Evolutionary conservation across 257 asterid species (phyloP).

Genomic region (Gardenia jasminoides): DNA sequence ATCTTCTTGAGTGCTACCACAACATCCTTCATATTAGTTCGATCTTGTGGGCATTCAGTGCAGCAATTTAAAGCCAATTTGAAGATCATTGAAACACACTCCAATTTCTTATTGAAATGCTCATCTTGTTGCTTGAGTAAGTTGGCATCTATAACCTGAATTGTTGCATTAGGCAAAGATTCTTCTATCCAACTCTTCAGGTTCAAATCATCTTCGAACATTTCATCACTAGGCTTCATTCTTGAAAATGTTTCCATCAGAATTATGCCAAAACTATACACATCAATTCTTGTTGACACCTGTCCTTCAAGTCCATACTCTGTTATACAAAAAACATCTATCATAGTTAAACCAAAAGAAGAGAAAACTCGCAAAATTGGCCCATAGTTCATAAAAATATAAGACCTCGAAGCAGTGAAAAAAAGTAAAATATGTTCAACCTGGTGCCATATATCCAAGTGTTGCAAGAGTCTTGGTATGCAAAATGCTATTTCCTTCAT

Average conservation of each 20-base stretch:
- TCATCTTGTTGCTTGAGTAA: background rate
- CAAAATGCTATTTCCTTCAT: background rate
- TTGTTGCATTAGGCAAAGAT: background rate
- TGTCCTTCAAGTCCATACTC: conserved; percentile 2
- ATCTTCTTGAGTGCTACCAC: conserved; percentile 28
- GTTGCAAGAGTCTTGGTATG: conserved; percentile 14
- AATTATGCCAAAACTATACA: conserved; percentile 8
- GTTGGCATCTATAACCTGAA: background rate
- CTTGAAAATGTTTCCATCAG: conserved; percentile 3
- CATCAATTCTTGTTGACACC: background rate
- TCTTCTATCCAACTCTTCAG: background rate
- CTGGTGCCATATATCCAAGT: conserved; percentile 15
- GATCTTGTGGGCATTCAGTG: conserved; percentile 21
- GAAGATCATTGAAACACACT: conserved; percentile 24
- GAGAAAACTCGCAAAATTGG: no score
- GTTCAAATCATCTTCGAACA: background rate
- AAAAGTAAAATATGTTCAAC: background rate
- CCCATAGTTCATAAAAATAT: no score
- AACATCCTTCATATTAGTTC: conserved; percentile 30
- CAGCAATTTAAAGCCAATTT: conserved; percentile 38
- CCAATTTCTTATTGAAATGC: background rate
- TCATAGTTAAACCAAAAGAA: no score
- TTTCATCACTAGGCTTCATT: conserved; percentile 8
- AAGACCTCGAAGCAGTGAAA: background rate
- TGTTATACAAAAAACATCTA: background rate